Conservation (phyloP, 257 asterid species). For the Cruciata laevipes region DNA sequence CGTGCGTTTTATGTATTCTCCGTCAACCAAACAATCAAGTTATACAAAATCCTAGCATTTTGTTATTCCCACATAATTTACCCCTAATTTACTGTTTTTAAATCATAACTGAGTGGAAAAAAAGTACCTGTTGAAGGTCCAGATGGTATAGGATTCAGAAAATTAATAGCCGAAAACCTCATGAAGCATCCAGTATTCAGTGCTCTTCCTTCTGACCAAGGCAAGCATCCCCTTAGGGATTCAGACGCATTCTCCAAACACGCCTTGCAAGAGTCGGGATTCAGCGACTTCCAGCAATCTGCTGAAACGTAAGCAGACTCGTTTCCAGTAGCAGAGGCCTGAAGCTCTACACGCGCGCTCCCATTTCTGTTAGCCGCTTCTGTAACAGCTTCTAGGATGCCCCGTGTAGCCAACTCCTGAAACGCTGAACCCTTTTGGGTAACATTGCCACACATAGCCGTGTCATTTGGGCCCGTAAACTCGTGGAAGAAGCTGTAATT, state of each 20-base stretch:
- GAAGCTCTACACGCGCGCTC: constrained; percentile 24
- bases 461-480: constrained; percentile 32
- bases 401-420: constrained; percentile 23
- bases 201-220: constrained; percentile 41
- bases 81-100: no score
- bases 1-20: no score
- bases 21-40: no score
- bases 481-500: constrained; percentile 57
- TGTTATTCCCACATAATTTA: no score
- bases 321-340: constrained; percentile 17
- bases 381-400: constrained; percentile 23
- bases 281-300: constrained; percentile 36
- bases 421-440: constrained; percentile 25
- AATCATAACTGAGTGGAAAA: no score
- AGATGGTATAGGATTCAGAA: constrained; percentile 30
- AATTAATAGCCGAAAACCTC: constrained; percentile 38
- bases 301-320: constrained; percentile 38
- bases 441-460: constrained; percentile 31
- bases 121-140: constrained; percentile 54
- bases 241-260: constrained; percentile 37
- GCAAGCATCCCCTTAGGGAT: constrained; percentile 40
- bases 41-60: no score
- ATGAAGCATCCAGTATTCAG: constrained; percentile 40
- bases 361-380: constrained; percentile 26
- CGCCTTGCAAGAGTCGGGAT: constrained; percentile 22